These are phyloP conservation scores for Torulaspora maleeae DNA, from an alignment of 805 yeast species.

Conservation along the genomic window DNA sequence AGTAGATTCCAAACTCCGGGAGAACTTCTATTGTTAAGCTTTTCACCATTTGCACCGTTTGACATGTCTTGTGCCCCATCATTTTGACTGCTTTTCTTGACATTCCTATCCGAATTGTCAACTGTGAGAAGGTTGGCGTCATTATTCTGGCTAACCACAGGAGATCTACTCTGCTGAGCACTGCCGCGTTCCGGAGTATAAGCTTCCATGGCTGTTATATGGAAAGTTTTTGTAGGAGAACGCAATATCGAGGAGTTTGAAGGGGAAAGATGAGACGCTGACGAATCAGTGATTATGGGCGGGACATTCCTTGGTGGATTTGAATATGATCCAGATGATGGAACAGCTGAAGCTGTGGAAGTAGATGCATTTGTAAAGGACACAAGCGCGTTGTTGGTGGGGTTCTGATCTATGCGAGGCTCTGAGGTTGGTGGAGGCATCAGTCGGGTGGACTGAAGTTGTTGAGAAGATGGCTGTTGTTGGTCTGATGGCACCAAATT, in stretches of 20 bases:
- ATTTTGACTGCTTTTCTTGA: not conserved
- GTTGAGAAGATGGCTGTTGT: slow-evolving; percentile 6
- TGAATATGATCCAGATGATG: slow-evolving; percentile 11
- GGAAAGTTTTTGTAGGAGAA: slow-evolving; percentile 43
- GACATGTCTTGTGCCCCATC: slow-evolving; percentile 3
- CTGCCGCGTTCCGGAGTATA: slow-evolving; percentile 60
- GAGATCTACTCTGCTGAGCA: slow-evolving; percentile 23
- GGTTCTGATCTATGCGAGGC: slow-evolving; percentile 9
- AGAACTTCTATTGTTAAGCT: slow-evolving; percentile 41
- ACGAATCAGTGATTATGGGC: slow-evolving; percentile 16
- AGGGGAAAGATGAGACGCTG: slow-evolving; percentile 24
- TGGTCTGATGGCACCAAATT: not conserved
- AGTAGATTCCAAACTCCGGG: slow-evolving; percentile 95
- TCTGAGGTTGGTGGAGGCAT: slow-evolving; percentile 18
- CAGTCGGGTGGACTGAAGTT: slow-evolving; percentile 8
- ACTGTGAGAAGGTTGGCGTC: slow-evolving; percentile 2
- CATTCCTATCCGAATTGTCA: slow-evolving; percentile 11
- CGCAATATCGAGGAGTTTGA: slow-evolving; percentile 26
- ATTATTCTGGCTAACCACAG: slow-evolving; percentile 6
- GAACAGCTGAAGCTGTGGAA: slow-evolving; percentile 11
- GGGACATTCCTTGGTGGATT: slow-evolving; percentile 7
- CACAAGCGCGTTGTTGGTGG: slow-evolving; percentile 18
- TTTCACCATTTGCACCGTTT: slow-evolving; percentile 15
- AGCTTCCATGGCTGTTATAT: slow-evolving; percentile 53
- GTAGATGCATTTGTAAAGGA: slow-evolving; percentile 16